Percentiles rank a stretch among this genome's conserved stretches.
Conservation (phyloP, 2,329 filamentous ascomycete species). For the Acrocalymma vagum region DNA sequence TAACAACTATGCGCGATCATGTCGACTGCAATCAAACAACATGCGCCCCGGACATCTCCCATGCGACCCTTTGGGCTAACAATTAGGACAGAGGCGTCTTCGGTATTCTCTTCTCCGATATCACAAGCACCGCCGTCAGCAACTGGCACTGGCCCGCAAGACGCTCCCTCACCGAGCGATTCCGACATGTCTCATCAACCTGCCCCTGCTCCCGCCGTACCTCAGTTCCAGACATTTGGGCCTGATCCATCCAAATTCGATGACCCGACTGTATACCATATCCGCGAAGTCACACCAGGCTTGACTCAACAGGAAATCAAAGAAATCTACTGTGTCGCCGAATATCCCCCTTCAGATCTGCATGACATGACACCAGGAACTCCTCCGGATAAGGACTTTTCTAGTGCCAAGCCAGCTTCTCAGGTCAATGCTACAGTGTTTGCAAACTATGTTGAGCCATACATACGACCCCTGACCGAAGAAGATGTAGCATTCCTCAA, state of each 20-base stretch:
- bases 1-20: too few species aligned
- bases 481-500: slow-evolving; percentile 93
- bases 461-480: slow-evolving; percentile 87
- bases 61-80: too few species aligned
- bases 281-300: slow-evolving; percentile 74
- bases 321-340: slow-evolving; percentile 85
- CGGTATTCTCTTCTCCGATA: slow-evolving; percentile 49
- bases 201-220: slow-evolving; percentile 67
- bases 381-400: slow-evolving; percentile 94
- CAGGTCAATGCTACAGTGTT: slow-evolving; percentile 96
- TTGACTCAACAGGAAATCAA: slow-evolving; percentile 89
- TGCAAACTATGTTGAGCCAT: slow-evolving; percentile 89
- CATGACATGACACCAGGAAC: slow-evolving; percentile 86
- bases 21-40: too few species aligned
- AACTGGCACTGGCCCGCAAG: slow-evolving; percentile 66
- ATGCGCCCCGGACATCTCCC: neutral
- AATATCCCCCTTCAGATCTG: slow-evolving; percentile 83
- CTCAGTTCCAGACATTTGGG: slow-evolving; percentile 87
- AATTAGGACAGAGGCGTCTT: slow-evolving; percentile 49
- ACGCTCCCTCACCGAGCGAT: slow-evolving; percentile 68
- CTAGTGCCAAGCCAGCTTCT: slow-evolving; percentile 88
- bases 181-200: slow-evolving; percentile 67
- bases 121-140: slow-evolving; percentile 54
- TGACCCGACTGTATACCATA: slow-evolving; percentile 95
- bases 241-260: slow-evolving; percentile 89